A percentile compares a stretch with the other conserved stretches of the same genome.
Conservation (phyloP, 2,329 filamentous ascomycete genomes). For the Plenodomus tracheiphilus region DNA sequence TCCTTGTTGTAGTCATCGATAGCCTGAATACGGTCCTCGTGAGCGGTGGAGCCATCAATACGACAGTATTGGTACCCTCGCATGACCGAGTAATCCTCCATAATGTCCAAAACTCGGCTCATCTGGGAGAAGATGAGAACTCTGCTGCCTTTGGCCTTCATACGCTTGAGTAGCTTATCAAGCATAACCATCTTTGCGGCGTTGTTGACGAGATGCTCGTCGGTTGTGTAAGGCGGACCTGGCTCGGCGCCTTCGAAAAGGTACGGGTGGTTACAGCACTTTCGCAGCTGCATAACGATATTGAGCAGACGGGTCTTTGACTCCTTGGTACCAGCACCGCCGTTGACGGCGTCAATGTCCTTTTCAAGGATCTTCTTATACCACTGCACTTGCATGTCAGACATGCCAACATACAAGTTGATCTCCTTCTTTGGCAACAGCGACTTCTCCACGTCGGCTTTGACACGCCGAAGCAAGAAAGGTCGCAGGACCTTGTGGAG, state of each 20-base stretch:
- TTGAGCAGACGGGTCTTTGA: constrained; percentile 96
- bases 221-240: constrained; percentile 95
- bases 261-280: constrained; percentile 98
- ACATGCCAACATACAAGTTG: constrained; percentile 97
- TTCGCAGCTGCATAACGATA: constrained; percentile 98
- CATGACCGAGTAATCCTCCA: constrained; percentile 98
- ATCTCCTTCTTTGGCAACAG: constrained; percentile 95
- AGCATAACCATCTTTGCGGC: constrained; percentile 97
- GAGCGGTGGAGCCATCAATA: constrained; percentile 94
- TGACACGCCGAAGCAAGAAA: constrained; percentile 93
- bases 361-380: constrained; percentile 99
- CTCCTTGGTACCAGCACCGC: constrained; percentile 92
- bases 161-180: constrained; percentile 82
- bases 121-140: constrained; percentile 99
- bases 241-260: constrained; percentile 97
- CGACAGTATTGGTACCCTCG: constrained; percentile 93
- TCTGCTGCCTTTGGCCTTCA: constrained; percentile 84
- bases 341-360: constrained; percentile 98
- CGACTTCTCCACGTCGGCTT: constrained; percentile 97
- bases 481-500: constrained; percentile 90
- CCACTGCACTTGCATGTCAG: constrained; percentile 99
- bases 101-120: constrained; percentile 93
- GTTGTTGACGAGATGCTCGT: constrained; percentile 92
- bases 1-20: constrained; percentile 99
- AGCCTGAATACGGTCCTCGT: constrained; percentile 95